Conservation (phyloP, 139 green algal genomes). For the Closterium sp. region DNA sequence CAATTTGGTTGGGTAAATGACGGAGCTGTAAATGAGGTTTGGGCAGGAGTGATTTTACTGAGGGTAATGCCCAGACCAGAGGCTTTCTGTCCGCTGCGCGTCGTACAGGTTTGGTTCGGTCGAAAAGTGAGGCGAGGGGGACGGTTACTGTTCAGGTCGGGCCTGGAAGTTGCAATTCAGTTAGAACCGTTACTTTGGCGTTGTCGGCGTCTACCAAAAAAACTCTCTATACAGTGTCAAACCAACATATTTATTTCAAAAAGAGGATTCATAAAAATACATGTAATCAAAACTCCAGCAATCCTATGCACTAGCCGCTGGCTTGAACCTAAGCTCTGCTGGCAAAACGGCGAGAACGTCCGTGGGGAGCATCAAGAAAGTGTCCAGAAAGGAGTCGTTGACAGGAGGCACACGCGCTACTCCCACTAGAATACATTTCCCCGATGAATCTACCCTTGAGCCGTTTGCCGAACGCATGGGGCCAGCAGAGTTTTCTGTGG, state of each 20-base stretch:
- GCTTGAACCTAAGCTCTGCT: background rate
- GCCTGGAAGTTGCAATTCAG: background rate
- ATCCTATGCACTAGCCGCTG: background rate
- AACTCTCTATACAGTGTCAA: background rate
- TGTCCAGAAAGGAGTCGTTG: slow-evolving; percentile 36
- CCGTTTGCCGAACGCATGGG: slow-evolving; percentile 15
- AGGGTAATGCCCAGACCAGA: background rate
- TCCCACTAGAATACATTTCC: slow-evolving; percentile 32
- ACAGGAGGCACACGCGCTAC: slow-evolving; percentile 30
- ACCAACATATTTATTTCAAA: background rate
- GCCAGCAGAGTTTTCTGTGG: slow-evolving; percentile 40
- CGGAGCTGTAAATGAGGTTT: background rate
- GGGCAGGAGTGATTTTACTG: background rate
- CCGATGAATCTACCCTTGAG: background rate
- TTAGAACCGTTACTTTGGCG: background rate
- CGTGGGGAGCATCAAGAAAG: slow-evolving; percentile 11
- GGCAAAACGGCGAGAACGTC: slow-evolving; percentile 24
- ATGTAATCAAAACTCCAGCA: background rate
- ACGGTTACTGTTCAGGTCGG: background rate
- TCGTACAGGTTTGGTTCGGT: background rate
- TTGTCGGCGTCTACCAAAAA: background rate
- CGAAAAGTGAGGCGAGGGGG: background rate
- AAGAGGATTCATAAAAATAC: background rate
- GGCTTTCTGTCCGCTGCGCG: background rate
- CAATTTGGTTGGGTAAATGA: background rate